phyloP scores from a whole-genome alignment of 192 early-diverging fungal species.

The Gigaspora rosea region DNA sequence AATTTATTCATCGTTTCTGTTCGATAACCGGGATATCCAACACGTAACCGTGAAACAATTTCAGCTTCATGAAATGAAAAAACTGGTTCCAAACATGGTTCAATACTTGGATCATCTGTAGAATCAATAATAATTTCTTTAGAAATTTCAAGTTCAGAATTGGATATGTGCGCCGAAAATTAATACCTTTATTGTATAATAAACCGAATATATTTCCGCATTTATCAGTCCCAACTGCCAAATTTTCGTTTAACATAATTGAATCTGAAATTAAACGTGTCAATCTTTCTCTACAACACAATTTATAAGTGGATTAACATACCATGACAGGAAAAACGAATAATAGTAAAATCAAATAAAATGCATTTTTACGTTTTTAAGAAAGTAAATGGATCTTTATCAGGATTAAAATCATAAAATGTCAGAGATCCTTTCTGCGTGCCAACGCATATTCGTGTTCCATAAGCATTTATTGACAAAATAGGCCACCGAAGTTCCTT shows the following conservation, averaged over 20 bases:
- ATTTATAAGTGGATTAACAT: neutral
- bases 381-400: neutral
- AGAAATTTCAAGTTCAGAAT: neutral
- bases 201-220: constrained; percentile 12
- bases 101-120: constrained; percentile 13
- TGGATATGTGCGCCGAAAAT: neutral
- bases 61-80: constrained; percentile 23
- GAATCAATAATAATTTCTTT: neutral
- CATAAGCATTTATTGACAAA: constrained; percentile 12
- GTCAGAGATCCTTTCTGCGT: constrained; percentile 1
- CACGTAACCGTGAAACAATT: constrained; percentile 15
- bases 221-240: constrained; percentile 15
- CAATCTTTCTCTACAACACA: neutral
- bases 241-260: constrained; percentile 26
- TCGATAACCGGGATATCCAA: constrained; percentile 12
- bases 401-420: constrained; percentile 13
- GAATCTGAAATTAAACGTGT: constrained; percentile 4
- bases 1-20: neutral
- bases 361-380: constrained; percentile 14
- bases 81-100: neutral
- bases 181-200: constrained; percentile 22
- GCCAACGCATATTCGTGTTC: constrained; percentile 14
- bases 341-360: neutral
- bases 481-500: constrained; percentile 20
- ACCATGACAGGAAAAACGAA: neutral